Evolutionary conservation across 2,329 filamentous ascomycete species (phyloP).

Genomic region (Fusarium mangiferae): DNA sequence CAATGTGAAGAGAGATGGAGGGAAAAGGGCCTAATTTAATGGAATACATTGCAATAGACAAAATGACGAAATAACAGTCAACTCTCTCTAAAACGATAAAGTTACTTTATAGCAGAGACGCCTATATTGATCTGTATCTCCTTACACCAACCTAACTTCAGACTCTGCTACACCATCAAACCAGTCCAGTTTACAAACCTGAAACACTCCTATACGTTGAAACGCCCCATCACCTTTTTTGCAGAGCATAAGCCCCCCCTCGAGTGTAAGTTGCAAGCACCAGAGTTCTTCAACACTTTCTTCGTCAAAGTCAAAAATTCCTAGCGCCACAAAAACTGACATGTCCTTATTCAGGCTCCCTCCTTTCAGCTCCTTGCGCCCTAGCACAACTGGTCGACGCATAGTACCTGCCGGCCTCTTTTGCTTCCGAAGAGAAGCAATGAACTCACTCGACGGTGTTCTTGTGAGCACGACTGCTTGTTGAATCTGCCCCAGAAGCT

Average conservation of each 20-base stretch:
- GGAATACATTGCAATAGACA: accelerated
- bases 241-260: conserved; percentile 1
- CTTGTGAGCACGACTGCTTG: background rate
- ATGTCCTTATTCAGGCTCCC: background rate
- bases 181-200: background rate
- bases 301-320: conserved; percentile 3
- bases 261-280: background rate
- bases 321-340: background rate
- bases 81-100: accelerated
- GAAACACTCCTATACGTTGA: background rate
- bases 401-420: background rate
- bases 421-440: background rate
- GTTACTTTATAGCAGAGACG: no score
- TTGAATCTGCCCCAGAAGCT: background rate
- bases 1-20: conserved; percentile 51
- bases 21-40: conserved; percentile 32
- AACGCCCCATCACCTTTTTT: background rate
- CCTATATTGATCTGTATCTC: background rate
- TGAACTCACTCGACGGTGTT: background rate
- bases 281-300: background rate
- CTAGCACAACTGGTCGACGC: background rate
- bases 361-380: background rate
- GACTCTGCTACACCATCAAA: background rate
- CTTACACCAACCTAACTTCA: background rate
- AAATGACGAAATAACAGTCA: accelerated